Conservation (phyloP, 805 yeast species). For the Lipomyces anomalus region DNA sequence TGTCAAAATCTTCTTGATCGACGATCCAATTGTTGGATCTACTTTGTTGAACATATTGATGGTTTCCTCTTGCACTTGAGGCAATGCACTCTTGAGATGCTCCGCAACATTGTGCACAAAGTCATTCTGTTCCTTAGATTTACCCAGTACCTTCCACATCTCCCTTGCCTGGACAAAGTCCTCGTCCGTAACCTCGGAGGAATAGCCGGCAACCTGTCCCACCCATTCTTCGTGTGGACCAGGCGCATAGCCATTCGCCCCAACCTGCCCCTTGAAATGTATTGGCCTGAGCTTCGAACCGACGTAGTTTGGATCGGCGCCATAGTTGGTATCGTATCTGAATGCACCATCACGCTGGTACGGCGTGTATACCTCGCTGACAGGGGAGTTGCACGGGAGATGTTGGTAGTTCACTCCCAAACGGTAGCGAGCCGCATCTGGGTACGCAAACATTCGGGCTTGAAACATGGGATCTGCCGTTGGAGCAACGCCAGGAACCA, state of each 20-base stretch:
- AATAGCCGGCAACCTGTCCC: constrained; percentile 72
- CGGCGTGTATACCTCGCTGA: constrained; percentile 51
- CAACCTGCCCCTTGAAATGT: constrained; percentile 36
- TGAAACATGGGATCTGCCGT: constrained; percentile 82
- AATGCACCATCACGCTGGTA: constrained; percentile 79
- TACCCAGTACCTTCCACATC: constrained; percentile 70
- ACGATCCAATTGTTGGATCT: too few relatives aligned
- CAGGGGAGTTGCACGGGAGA: constrained; percentile 87
- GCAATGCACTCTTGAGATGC: too few relatives aligned
- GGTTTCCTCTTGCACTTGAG: too few relatives aligned
- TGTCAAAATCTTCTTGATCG: too few relatives aligned
- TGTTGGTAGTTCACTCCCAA: too few relatives aligned
- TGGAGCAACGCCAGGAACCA: constrained; percentile 78
- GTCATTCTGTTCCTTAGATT: constrained; percentile 78
- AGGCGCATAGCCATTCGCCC: neutral
- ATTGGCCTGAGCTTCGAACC: constrained; percentile 42
- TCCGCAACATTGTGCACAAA: constrained; percentile 77
- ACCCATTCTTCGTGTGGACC: constrained; percentile 63
- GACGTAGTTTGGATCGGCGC: constrained; percentile 67
- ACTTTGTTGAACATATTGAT: too few relatives aligned
- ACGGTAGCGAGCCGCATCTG: constrained; percentile 82
- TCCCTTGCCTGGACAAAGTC: constrained; percentile 75
- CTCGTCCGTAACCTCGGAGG: constrained; percentile 42
- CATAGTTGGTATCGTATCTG: constrained; percentile 65
- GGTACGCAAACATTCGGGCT: constrained; percentile 73